Evolutionary conservation across 2,329 filamentous ascomycete genomes (phyloP), one percentile per base, ranked within the genome.

Genomic region (Sarocladium strictum): DNA sequence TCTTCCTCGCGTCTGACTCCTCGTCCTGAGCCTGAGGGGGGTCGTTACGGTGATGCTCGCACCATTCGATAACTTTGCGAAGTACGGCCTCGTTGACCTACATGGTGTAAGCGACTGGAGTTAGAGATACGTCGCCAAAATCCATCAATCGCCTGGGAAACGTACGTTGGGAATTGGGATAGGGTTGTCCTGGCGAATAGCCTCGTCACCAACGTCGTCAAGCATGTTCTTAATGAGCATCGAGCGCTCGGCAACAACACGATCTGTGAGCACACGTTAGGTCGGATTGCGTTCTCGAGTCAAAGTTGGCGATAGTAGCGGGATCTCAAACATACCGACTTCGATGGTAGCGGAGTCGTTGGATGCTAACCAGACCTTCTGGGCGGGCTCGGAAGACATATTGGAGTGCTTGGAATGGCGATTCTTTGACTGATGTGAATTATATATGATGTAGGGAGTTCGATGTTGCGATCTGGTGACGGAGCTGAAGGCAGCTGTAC

Each of bases 181-280:
- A 2, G 88, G 80, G 67, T 92, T 85, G 21, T 69, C 64, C 53
- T 76, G 68, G 52, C 67, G 74, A 32, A 80, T 71, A 21, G 68
- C 67, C 62, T 80, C 72, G 23, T 87, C 85, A 61, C 90, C 91
- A 49, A 97, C 76, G 76, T 99, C 94, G 68, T 96, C 92, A 45
- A 99, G 82, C 87, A 99, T 87, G 79, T 97, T 96, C 84, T 96
- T 97, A 78, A 99, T 95, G 53, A 99, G 80, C 65, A 97, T 84
- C 2, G 90, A 96, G 61, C 93, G 89, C 77, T 96, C 90, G 40
- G 89, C 90, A 58, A 97, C 89, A 35, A 83, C 78, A 60, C 90
- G 89, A 60, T 96, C 91, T 89, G 58, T 24, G 21, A 57, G 38
- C 37, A 17, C 19, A 4, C 54, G 58, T 57, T 49, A 52, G 23